Evolutionary conservation across 441 rosid species (phyloP).

Genomic region (Biscutella auriculata): DNA sequence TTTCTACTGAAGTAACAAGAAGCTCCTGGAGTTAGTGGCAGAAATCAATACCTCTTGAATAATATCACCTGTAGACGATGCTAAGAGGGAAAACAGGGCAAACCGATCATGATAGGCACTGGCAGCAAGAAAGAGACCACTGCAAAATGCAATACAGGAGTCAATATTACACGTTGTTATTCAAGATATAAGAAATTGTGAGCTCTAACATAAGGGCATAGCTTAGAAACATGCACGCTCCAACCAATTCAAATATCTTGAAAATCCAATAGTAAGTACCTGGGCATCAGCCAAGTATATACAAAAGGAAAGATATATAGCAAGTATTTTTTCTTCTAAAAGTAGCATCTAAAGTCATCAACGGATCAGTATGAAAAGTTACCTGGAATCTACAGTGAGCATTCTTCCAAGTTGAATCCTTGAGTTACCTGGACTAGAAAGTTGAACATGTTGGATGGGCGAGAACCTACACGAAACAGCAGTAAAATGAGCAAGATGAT

Average conservation of each 20-base stretch:
- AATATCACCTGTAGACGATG: slow-evolving; percentile 46
- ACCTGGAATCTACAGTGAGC: slow-evolving; percentile 79
- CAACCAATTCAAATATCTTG: neutral
- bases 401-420: slow-evolving; percentile 70
- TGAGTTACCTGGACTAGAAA: slow-evolving; percentile 77
- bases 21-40: slow-evolving; percentile 11
- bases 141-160: slow-evolving; percentile 24
- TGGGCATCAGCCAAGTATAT: neutral
- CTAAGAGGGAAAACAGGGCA: slow-evolving; percentile 71
- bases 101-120: slow-evolving; percentile 79
- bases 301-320: neutral
- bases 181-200: neutral
- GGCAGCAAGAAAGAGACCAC: slow-evolving; percentile 74
- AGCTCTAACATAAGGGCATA: neutral
- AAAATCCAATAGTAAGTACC: neutral
- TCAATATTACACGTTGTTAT: slow-evolving; percentile 13
- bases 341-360: slow-evolving; percentile 5
- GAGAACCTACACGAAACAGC: slow-evolving; percentile 57
- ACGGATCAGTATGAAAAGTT: slow-evolving; percentile 19
- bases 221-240: neutral
- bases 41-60: slow-evolving; percentile 50
- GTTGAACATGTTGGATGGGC: slow-evolving; percentile 69
- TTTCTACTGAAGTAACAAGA: slow-evolving; percentile 7
- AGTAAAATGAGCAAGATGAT: slow-evolving; percentile 15
- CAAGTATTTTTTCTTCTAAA: neutral